These are phyloP conservation scores for Vitis hybrid DNA, from an alignment of 177 flowering plant genomes.

Conservation along the genomic window DNA sequence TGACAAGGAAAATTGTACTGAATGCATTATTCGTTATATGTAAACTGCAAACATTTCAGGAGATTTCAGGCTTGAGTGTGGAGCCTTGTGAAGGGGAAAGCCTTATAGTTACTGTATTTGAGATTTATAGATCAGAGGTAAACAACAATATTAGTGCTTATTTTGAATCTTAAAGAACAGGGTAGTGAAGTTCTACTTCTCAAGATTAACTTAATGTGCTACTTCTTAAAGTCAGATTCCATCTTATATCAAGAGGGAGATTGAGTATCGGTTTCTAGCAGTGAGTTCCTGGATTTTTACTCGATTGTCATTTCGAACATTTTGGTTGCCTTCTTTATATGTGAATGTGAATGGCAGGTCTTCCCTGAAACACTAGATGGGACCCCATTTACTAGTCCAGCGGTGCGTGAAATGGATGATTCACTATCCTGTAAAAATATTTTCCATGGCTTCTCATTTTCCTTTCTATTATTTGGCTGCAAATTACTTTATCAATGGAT, in stretches of 20 bases:
- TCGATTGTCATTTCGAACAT: background rate
- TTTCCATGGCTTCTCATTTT: background rate
- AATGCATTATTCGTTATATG: background rate
- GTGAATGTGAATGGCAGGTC: constrained; percentile 39
- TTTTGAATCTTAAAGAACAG: too few relatives aligned
- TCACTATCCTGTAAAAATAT: background rate
- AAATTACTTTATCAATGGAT: background rate
- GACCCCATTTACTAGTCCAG: constrained; percentile 42
- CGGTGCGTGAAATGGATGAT: constrained; percentile 31
- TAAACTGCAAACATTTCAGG: constrained; percentile 39
- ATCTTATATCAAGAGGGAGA: constrained; percentile 77
- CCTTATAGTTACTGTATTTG: constrained; percentile 79
- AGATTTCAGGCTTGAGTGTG: constrained; percentile 88
- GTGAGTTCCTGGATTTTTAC: constrained; percentile 43
- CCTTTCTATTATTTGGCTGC: background rate
- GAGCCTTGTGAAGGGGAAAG: constrained; percentile 88
- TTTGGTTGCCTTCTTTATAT: background rate
- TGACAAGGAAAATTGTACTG: too few relatives aligned
- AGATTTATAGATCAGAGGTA: constrained; percentile 81
- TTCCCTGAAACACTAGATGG: constrained; percentile 76
- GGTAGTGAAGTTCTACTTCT: too few relatives aligned
- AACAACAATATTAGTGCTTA: background rate
- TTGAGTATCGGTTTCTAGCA: constrained; percentile 86
- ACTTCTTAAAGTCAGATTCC: constrained; percentile 53
- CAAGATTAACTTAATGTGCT: background rate